Conservation (phyloP, 2,329 filamentous ascomycete genomes). For the Zymoseptoria brevis region DNA sequence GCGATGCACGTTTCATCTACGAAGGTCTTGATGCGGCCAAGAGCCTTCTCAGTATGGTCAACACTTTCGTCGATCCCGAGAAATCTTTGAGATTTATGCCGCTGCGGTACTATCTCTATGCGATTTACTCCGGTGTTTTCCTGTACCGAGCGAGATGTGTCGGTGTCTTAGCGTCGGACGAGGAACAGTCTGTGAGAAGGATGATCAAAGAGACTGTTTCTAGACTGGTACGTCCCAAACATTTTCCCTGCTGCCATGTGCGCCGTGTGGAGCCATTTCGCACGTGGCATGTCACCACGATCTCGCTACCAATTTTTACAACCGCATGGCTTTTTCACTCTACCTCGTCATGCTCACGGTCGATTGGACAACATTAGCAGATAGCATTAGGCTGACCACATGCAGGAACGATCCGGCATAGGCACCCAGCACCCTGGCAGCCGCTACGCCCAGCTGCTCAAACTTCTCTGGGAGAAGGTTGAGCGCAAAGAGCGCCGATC, state of each 20-base stretch:
- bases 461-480: slow-evolving; percentile 43
- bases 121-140: slow-evolving; percentile 43
- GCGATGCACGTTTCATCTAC: slow-evolving; percentile 44
- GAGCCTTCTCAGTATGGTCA: slow-evolving; percentile 42
- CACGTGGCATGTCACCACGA: not conserved
- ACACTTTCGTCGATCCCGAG: slow-evolving; percentile 44
- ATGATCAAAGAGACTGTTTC: slow-evolving; percentile 42
- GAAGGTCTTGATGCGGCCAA: slow-evolving; percentile 44
- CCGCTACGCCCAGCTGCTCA: slow-evolving; percentile 40
- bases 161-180: slow-evolving; percentile 40
- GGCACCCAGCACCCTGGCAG: slow-evolving; percentile 41
- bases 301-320: not conserved
- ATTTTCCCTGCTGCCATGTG: not conserved
- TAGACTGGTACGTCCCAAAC: slow-evolving; percentile 22
- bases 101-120: slow-evolving; percentile 42
- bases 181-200: slow-evolving; percentile 39
- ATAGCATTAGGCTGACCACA: not conserved
- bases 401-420: slow-evolving; percentile 35
- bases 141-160: slow-evolving; percentile 42
- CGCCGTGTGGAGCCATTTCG: not conserved
- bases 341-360: not conserved
- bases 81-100: slow-evolving; percentile 42
- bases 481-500: slow-evolving; percentile 27
- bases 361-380: not conserved
- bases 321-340: not conserved